A percentile compares a stretch with the other conserved stretches of the same genome.
Evolutionary conservation across 2,329 filamentous ascomycete genomes (phyloP).

Genomic region (Ascochyta rabiei): DNA sequence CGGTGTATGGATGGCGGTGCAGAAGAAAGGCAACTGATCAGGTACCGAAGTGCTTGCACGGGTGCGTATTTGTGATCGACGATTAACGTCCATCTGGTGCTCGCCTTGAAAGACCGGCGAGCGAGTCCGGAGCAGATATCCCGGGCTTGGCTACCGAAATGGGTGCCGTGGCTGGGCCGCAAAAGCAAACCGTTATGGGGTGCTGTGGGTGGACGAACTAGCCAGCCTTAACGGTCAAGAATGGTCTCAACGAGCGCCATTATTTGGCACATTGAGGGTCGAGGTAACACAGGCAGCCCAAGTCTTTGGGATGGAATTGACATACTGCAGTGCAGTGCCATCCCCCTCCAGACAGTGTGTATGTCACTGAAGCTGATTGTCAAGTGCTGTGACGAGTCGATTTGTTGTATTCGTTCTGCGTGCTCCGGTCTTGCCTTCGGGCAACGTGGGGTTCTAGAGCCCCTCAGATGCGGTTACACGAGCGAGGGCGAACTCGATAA

Average conservation of each 20-base stretch:
- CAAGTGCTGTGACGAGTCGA: background rate
- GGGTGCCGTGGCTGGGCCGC: background rate
- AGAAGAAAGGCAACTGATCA: constrained; percentile 7
- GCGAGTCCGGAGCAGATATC: constrained; percentile 1
- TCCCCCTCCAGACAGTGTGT: background rate
- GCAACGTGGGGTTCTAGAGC: constrained; percentile 2
- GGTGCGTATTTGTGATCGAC: constrained; percentile 6
- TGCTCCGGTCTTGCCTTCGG: constrained; percentile 1
- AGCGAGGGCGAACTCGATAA: constrained; percentile 7
- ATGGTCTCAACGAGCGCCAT: background rate
- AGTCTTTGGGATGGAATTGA: background rate
- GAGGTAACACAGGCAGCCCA: constrained; percentile 4
- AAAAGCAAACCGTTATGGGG: constrained; percentile 9
- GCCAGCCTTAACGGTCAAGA: constrained; percentile 9
- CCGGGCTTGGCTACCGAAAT: background rate
- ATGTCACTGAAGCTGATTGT: background rate
- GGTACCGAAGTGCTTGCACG: constrained; percentile 5
- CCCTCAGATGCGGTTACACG: constrained; percentile 8
- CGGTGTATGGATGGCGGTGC: background rate
- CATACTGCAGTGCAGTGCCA: background rate
- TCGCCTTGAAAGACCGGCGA: background rate
- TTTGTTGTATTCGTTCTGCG: background rate
- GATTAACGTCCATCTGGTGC: constrained; percentile 2
- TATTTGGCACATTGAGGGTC: background rate
- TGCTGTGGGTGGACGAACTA: constrained; percentile 5